Evolutionary conservation across 345 rosid genomes (phyloP), one percentile per base, ranked within the genome.

Genomic region (Eucalyptus cladocalyx): DNA sequence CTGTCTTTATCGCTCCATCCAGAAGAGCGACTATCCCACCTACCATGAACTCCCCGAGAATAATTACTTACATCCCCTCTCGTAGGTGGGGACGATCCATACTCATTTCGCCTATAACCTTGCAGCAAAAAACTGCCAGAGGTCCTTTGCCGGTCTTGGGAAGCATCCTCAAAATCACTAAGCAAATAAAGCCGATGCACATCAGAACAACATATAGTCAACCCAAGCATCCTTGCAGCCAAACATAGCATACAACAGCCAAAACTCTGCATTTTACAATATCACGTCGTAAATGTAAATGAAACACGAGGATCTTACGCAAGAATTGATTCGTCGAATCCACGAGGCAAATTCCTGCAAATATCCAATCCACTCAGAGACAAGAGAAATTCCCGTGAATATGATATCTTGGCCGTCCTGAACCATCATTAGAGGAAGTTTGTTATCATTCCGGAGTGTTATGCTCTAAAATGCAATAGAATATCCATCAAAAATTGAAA

Each of bases 1-100:
- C 94, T 87, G 86, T 96, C 99, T 89, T 92, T 96, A 62, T 98
- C 99, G 89, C 93, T 94, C 93, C 95, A 93, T 86, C 96, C 98
- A 67, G 95, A 94, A 86, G 99, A 94, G 88, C 96, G 95, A 88
- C 94, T 93, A 87, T 98, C 99, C 98, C 99, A 96, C 89, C 96
- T 94, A 91, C 98, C 99, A 89, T 93, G 96, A 67, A 54, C 80
- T 87, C 94, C 96, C 89, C 95, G 91, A 56, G 95, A 93, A 89
- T 91, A 93, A 87, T 90, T 91, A 80, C 96, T 93, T 8, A 89
- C 80, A 83, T 97, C 99, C 89, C 97, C 99, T 93, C 95, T 94
- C 87, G 93, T 95, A 81, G 98, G 99, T 60, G 98, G 99, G 48
- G 99, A 97, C 45, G 99, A 97, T 83, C 98, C 94, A 93, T 96